Evolutionary conservation across 2,329 filamentous ascomycete species (phyloP), one percentile per base, ranked within the genome.

Genomic region (Claviceps spartinae): DNA sequence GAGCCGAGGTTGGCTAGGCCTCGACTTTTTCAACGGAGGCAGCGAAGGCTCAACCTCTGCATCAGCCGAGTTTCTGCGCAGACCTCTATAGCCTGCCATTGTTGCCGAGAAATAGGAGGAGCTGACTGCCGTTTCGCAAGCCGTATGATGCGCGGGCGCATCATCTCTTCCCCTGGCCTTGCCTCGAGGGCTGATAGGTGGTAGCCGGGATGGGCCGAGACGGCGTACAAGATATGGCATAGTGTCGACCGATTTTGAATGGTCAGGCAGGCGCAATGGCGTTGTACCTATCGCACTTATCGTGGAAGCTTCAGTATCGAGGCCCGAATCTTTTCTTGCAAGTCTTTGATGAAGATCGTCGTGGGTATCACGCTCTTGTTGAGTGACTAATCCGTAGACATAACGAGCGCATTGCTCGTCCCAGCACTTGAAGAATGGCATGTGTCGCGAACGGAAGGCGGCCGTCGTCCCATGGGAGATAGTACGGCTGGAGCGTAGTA

Each of bases 371-470:
- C 76, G 71, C 54, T 79, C 76, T 50, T 74, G 66, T 40, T 66
- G 67, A 52, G 69, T 73, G 38, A 67, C 60, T 59, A 80, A 79
- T 34, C 78, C 78, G 56, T 81, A 81, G 40, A 81, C 72, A 62
- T 79, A 81, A 61, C 77, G 72, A 54, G 77, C 64, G 58, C 78
- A 81, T 52, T 68, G 68, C 50, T 79, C 73, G 55, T 79, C 68
- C 63, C 68, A 73, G 62, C 78, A 81, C 61, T 77, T 80, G 62
- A 74, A 74, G 11, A 74, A 59, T 34, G 59, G 62, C 48, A 56
- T 50, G 47, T 47, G 46, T 48, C 43, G 51, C 48, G 26, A 47
- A 48, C 18, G 45, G 30, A 47, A 50, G 9, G 45, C 20, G 44
- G 34, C 41, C 13, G 37, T 44, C n/a, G 47, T 49, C 36, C 36